Base-by-base conservation (phyloP, 78 protist genomes). In the Salpingoeca rosetta region DNA sequence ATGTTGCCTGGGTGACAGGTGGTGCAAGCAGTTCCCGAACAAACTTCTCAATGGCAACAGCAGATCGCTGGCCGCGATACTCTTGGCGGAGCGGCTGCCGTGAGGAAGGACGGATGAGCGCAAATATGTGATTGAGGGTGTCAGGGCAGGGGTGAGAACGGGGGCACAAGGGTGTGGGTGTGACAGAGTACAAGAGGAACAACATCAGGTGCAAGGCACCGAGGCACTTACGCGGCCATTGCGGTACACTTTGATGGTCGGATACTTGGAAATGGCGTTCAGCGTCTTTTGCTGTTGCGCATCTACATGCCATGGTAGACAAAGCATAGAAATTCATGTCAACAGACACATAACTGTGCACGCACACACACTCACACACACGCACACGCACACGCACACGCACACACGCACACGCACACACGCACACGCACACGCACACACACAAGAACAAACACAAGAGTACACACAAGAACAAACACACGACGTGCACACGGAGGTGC, bases 231-330 rank as follows among this genome's bases (percentile, higher is more conserved):
- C 38, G 74, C 44, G 1, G 40, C 83, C 83, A 28, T 31, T 11
- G 75, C 83, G 83, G 42, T n/a, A 42, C 40, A 80, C 35, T 73
- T 80, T 80, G 75, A 80, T 2, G 35, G 83, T 80, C n/a, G 83
- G 83, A 39, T 80, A 80, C 83, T 80, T 80, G 7, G 65, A 35
- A 39, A 80, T 80, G 74, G 3, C 11, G 73, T 44, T 28, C 3
- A 22, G 25, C 39, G 3, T 1, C 39, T 51, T 51, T 51, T 51
- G 7, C 31, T 51, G 65, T 17, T 51, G 65, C 7, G 65, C 65
- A 17, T 17, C 65, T 51, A 17, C 65, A 51, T 17, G 31, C 65
- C 31, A n/a, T n/a, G n/a, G n/a, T n/a, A n/a, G n/a, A n/a, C n/a
- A n/a, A n/a, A n/a, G n/a, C n/a, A n/a, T n/a, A 22, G 65, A 7